Conservation (phyloP, 441 rosid species). For the Croton laevigatus region DNA sequence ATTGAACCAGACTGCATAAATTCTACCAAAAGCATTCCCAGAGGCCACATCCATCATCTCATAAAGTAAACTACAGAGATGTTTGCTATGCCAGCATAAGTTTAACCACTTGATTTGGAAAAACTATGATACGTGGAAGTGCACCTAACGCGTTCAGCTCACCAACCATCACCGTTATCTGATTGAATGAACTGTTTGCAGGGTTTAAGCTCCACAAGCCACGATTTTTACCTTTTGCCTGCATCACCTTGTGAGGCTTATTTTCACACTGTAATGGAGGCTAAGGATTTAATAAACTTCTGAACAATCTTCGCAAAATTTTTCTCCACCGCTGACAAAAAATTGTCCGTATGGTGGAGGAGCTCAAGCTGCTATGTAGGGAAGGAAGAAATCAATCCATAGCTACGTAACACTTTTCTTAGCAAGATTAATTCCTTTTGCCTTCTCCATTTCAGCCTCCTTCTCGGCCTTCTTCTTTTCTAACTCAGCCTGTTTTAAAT, state of each 20-base stretch:
- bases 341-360: slow-evolving; percentile 14
- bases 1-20: slow-evolving; percentile 25
- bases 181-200: slow-evolving; percentile 12
- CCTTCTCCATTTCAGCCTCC: slow-evolving; percentile 92
- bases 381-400: slow-evolving; percentile 27
- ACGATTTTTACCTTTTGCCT: slow-evolving; percentile 19
- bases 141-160: background rate
- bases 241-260: slow-evolving; percentile 21
- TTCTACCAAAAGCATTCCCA: slow-evolving; percentile 17
- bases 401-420: slow-evolving; percentile 53
- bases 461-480: slow-evolving; percentile 89
- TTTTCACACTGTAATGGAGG: slow-evolving; percentile 11
- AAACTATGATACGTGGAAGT: slow-evolving; percentile 2
- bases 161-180: background rate
- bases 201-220: slow-evolving; percentile 26
- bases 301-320: slow-evolving; percentile 24
- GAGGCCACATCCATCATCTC: slow-evolving; percentile 20
- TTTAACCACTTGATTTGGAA: background rate
- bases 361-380: slow-evolving; percentile 17
- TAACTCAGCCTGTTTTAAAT: slow-evolving; percentile 78
- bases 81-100: background rate
- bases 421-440: slow-evolving; percentile 60
- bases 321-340: slow-evolving; percentile 19
- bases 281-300: slow-evolving; percentile 15
- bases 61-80: slow-evolving; percentile 9